A percentile compares a stretch with the other conserved stretches of the same genome.
These are phyloP conservation scores for Carex scoparia DNA, from an alignment of 176 grass and related monocot genomes.

Conservation along the genomic window DNA sequence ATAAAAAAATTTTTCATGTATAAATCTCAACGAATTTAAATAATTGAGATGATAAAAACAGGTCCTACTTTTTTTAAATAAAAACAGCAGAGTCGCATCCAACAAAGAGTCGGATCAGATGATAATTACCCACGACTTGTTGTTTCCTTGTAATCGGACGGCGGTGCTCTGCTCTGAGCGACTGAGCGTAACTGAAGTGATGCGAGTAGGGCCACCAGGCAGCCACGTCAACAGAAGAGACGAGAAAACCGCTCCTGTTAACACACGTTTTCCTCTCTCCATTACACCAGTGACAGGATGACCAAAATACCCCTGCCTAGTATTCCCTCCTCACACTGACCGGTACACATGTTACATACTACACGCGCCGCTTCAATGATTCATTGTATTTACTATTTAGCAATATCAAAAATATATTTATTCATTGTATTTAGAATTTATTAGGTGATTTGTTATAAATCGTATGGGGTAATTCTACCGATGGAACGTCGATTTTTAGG, in stretches of 20 bases:
- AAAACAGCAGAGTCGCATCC: too few relatives aligned
- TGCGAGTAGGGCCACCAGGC: not conserved
- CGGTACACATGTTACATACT: not conserved
- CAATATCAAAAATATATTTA: too few relatives aligned
- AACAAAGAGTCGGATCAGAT: too few relatives aligned
- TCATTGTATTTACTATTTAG: not conserved
- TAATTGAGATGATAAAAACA: too few relatives aligned
- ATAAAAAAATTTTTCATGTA: too few relatives aligned
- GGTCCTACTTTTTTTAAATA: too few relatives aligned
- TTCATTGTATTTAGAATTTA: not conserved
- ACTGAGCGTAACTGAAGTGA: not conserved
- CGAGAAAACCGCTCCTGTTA: not conserved
- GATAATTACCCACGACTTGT: too few relatives aligned
- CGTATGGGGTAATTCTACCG: not conserved
- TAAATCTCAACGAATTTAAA: too few relatives aligned
- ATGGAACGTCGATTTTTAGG: not conserved
- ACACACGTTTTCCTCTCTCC: not conserved
- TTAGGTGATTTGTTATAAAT: conserved; percentile 2
- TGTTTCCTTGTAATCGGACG: too few relatives aligned
- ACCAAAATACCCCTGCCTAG: conserved; percentile 8
- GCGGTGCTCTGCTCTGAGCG: too few relatives aligned
- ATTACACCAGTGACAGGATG: not conserved
- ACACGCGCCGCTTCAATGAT: not conserved
- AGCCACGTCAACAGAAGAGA: conserved; percentile 2
- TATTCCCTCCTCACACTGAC: not conserved